These are phyloP conservation scores for Pythium myriotylum DNA, from an alignment of 352 stramenopile genomes.

Conservation along the genomic window DNA sequence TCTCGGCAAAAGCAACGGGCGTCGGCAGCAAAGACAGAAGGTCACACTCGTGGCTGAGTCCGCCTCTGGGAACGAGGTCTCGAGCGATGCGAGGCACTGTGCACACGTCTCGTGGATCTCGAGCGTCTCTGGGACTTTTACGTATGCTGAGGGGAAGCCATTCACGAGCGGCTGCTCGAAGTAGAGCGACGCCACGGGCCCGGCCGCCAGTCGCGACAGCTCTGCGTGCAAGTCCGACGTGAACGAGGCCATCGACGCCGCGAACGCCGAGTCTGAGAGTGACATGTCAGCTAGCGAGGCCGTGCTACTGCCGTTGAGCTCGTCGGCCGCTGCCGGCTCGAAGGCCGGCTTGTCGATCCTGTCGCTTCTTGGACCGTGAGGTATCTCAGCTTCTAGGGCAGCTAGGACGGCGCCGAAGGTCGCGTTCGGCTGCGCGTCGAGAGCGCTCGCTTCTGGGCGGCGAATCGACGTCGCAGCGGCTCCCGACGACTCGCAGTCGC, in stretches of 20 bases:
- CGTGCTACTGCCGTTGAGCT: neutral
- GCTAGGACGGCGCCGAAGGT: neutral
- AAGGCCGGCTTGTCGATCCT: neutral
- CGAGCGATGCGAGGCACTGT: slow-evolving; percentile 4
- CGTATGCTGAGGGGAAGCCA: no score
- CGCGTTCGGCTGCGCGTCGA: neutral
- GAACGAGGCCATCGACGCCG: slow-evolving; percentile 14
- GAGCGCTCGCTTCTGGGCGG: neutral
- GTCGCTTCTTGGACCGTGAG: neutral
- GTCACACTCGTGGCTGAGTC: slow-evolving; percentile 6
- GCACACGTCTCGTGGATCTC: neutral
- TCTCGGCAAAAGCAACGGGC: slow-evolving; percentile 2
- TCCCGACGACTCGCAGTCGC: neutral
- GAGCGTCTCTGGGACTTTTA: neutral
- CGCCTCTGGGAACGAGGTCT: neutral
- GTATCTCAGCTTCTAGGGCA: neutral
- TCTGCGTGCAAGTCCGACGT: slow-evolving; percentile 12
- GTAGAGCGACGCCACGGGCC: slow-evolving; percentile 8
- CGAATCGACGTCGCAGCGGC: neutral
- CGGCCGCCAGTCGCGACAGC: neutral
- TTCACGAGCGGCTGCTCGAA: slow-evolving; percentile 1
- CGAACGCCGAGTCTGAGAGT: slow-evolving; percentile 10
- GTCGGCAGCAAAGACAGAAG: slow-evolving; percentile 10
- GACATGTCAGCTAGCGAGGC: neutral
- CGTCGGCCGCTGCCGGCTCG: neutral